These are phyloP conservation scores for Candida germanica DNA, from an alignment of 805 yeast genomes.

Conservation along the genomic window DNA sequence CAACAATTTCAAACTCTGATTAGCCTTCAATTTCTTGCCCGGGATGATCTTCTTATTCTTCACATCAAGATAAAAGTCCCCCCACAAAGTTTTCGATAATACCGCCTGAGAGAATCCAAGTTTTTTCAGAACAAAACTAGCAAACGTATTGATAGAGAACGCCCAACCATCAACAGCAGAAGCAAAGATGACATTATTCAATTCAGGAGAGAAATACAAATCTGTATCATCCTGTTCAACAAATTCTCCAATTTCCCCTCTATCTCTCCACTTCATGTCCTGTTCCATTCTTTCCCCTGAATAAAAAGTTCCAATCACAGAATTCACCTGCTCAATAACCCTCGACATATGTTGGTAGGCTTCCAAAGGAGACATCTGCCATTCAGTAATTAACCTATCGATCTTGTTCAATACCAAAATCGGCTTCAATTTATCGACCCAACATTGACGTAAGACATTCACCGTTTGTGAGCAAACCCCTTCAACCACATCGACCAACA, in stretches of 20 bases:
- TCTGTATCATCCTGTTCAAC: slow-evolving; percentile 78
- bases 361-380: slow-evolving; percentile 77
- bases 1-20: slow-evolving; percentile 61
- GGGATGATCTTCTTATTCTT: slow-evolving; percentile 81
- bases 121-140: slow-evolving; percentile 79
- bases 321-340: slow-evolving; percentile 88
- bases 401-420: slow-evolving; percentile 86
- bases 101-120: slow-evolving; percentile 79
- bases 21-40: slow-evolving; percentile 59
- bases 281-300: slow-evolving; percentile 92
- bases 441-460: slow-evolving; percentile 89
- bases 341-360: slow-evolving; percentile 79
- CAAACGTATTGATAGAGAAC: slow-evolving; percentile 82
- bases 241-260: slow-evolving; percentile 54
- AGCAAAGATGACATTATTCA: slow-evolving; percentile 87
- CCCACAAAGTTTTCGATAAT: slow-evolving; percentile 89
- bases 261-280: slow-evolving; percentile 73
- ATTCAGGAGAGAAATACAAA: slow-evolving; percentile 81
- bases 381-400: slow-evolving; percentile 79
- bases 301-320: slow-evolving; percentile 88
- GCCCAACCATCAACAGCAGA: slow-evolving; percentile 98
- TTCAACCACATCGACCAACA: slow-evolving; percentile 93
- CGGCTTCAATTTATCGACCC: slow-evolving; percentile 90
- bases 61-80: slow-evolving; percentile 86
- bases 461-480: slow-evolving; percentile 98